These are phyloP conservation scores for Polymyxa betae DNA, from an alignment of 208 protist genomes.

Conservation along the genomic window DNA sequence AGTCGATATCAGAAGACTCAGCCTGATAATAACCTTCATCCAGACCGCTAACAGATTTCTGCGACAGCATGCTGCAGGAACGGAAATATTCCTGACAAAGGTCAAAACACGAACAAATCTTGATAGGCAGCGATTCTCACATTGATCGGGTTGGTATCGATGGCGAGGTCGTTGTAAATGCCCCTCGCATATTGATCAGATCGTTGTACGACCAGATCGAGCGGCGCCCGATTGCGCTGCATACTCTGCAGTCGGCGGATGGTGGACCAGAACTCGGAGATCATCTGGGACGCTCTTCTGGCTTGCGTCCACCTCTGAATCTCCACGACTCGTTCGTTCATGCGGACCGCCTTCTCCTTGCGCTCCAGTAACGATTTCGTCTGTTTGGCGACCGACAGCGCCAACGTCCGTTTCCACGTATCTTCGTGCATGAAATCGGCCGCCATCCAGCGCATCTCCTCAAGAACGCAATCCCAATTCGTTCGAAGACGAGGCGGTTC, in stretches of 20 bases:
- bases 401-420: not conserved
- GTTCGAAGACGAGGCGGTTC: not conserved
- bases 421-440: not conserved
- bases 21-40: too few species aligned
- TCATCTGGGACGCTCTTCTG: not conserved
- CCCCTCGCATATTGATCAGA: not conserved
- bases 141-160: too few species aligned
- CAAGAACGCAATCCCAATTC: conserved; percentile 8
- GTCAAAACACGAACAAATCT: too few species aligned
- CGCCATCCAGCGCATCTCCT: conserved; percentile 42
- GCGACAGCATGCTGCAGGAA: too few species aligned
- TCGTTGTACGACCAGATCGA: not conserved
- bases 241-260: not conserved
- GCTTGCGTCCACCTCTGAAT: not conserved
- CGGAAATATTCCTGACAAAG: too few species aligned
- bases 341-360: not conserved
- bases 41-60: too few species aligned
- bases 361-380: not conserved
- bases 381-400: not conserved
- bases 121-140: too few species aligned
- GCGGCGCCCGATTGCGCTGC: not conserved
- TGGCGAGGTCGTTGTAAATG: not conserved
- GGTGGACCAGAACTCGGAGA: not conserved
- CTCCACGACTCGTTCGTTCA: not conserved
- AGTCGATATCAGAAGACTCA: too few species aligned